phyloP scores from a whole-genome alignment of 176 grass and related monocot genomes.

The Eragrostis nindensis region DNA sequence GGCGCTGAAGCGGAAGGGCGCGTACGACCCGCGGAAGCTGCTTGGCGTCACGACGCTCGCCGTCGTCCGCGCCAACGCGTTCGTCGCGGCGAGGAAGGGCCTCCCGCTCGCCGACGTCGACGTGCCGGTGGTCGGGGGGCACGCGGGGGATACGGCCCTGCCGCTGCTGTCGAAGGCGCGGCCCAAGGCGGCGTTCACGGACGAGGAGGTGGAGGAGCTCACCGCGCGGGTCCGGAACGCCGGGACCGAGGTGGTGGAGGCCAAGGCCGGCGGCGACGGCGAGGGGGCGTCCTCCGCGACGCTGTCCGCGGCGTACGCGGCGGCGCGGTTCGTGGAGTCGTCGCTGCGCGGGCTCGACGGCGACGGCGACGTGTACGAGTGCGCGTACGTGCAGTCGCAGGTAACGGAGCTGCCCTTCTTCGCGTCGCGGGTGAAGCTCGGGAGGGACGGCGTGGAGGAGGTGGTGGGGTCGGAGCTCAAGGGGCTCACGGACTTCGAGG shows the following conservation, averaged over 20 bases:
- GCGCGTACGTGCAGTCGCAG: constrained; percentile 55
- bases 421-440: constrained; percentile 54
- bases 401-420: constrained; percentile 63
- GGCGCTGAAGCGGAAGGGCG: constrained; percentile 48
- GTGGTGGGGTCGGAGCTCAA: constrained; percentile 37
- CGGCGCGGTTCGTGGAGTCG: constrained; percentile 53
- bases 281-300: constrained; percentile 3
- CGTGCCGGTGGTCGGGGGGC: constrained; percentile 56
- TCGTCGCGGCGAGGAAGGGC: constrained; percentile 43
- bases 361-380: constrained; percentile 51
- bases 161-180: constrained; percentile 58
- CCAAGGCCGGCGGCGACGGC: constrained; percentile 43
- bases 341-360: constrained; percentile 52
- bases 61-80: constrained; percentile 57
- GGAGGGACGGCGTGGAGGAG: constrained; percentile 53
- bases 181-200: constrained; percentile 47
- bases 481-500: constrained; percentile 48
- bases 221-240: constrained; percentile 43
- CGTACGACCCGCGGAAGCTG: constrained; percentile 53
- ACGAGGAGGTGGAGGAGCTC: constrained; percentile 51
- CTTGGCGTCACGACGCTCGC: constrained; percentile 61
- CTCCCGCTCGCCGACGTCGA: constrained; percentile 60
- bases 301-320: constrained; percentile 57
- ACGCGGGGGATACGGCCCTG: constrained; percentile 40
- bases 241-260: constrained; percentile 47